Base-by-base conservation (phyloP, 2,329 filamentous ascomycete species). In the Blastomyces parvus region DNA sequence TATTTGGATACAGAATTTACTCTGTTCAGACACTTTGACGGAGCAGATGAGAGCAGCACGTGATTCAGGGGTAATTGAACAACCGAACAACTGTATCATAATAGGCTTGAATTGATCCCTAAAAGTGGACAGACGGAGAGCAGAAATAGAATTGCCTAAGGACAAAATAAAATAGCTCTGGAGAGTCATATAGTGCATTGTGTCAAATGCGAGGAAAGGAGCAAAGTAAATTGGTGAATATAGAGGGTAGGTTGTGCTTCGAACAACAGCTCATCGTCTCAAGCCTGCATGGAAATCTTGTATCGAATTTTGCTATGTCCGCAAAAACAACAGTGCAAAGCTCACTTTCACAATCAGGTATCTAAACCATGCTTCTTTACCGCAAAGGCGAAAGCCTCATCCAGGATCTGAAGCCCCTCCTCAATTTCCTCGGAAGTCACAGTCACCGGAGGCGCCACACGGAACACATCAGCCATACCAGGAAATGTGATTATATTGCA, bases 401-500 rank as follows among this genome's bases (percentile, higher is more conserved):
- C 84, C 64, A 88, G 75, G 56, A 87, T 82, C 1, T 63, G 67
- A 63, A 88, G 67, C 0, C 83, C 84, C 48, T 79, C 73, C 22
- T 80, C 73, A 55, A 85, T 70, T 71, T 84, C 76, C 57, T 79
- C 75, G 36, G 76, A 76, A 0, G 80, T 80, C 9, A 86, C 81
- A 0, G 82, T 85, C 50, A 87, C 82, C 0, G 85, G 84, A 30
- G 84, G 84, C 5, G 84, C 84, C 60, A 87, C 81, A 13, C 84
- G 74, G 64, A 87, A 85, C 0, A 82, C 79, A 3, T 83, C 84
- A 0, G 81, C 79, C 70, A 85, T 84, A 57, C 79, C 81, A 7
- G 78, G 78, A 68, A 82, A 78, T 53, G 77, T 83, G 27, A 80
- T 80, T 38, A 87, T 64, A 68, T 86, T 85, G 4, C 82, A 81